Evolutionary conservation across 345 rosid species (phyloP), one percentile per base, ranked within the genome.

Genomic region (Dipteronia sinensis): DNA sequence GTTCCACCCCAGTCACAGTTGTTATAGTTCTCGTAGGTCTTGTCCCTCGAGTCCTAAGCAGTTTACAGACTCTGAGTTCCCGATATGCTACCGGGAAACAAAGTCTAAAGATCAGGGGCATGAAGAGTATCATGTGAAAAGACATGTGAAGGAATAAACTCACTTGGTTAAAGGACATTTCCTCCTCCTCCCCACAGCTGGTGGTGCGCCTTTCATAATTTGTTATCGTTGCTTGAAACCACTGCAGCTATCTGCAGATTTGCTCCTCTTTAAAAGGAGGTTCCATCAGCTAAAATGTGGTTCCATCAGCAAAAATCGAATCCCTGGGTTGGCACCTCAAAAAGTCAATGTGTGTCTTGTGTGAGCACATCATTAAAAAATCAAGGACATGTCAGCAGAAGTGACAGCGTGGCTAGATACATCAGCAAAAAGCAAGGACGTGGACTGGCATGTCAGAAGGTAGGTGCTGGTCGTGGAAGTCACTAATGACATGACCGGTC

Each of bases 241-340:
- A 83, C n/a, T n/a, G n/a, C n/a, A n/a, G 82, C 79, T 95, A n/a
- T 97, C 98, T 74, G 93, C 82, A 74, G 97, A 95, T 84, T 95
- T 93, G 84, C 89, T 95, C 69, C 81, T 90, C 73, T 86, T 80
- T 65, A 85, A 82, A 76, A 88, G 85, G 76, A 91, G 86, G 67
- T 86, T 78, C 79, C 97, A 93, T 86, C 85, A 59, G 74, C 88
- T 95, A 64, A 89, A 81, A 77, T 95, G 99, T 64, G 94, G 97
- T 69, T 27, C 29, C 2, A 27, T 27, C 31, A 29, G 1, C 31
- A 29, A 29, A 29, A 29, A 29, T 29, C 31, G 0, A 29, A 29
- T 29, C 2, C 31, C 31, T 29, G 31, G 31, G 3, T 29, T 3
- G 31, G 31, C 31, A 29, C 31, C 31, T 29, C 31, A 29, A 4